Evolutionary conservation across 2,329 filamentous ascomycete genomes (phyloP).

Genomic region (Fusarium sp.): DNA sequence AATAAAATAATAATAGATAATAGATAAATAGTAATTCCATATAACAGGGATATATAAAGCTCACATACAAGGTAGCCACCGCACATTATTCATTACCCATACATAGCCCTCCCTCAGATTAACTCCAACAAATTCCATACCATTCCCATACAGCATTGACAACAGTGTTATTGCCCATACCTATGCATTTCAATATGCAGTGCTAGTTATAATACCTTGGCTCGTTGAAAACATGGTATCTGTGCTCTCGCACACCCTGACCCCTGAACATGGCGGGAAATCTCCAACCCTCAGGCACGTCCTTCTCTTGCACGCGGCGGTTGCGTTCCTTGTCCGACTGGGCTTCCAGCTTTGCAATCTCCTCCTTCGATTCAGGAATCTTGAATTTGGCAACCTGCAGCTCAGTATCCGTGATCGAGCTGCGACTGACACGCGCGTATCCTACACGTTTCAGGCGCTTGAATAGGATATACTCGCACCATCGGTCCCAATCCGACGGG

Average conservation of each 20-base stretch:
- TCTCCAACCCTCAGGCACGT: slow-evolving; percentile 80
- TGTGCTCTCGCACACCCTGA: slow-evolving; percentile 86
- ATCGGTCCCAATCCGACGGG: slow-evolving; percentile 91
- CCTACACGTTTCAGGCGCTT: slow-evolving; percentile 87
- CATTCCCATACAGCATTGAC: slow-evolving; percentile 5
- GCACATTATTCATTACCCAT: slow-evolving; percentile 39
- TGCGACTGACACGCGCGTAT: slow-evolving; percentile 89
- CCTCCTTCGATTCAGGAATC: slow-evolving; percentile 74
- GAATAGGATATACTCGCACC: slow-evolving; percentile 99
- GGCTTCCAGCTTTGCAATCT: slow-evolving; percentile 59
- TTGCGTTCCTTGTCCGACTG: slow-evolving; percentile 67
- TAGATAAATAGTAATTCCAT: too few relatives aligned
- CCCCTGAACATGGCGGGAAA: slow-evolving; percentile 90
- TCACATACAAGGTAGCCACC: slow-evolving; percentile 5
- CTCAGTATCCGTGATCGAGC: slow-evolving; percentile 96
- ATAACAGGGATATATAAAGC: too few relatives aligned
- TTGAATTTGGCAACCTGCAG: slow-evolving; percentile 96
- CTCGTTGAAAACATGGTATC: slow-evolving; percentile 95
- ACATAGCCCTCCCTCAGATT: slow-evolving; percentile 17
- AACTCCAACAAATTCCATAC: slow-evolving; percentile 20
- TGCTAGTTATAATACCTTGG: slow-evolving; percentile 74
- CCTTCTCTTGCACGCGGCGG: slow-evolving; percentile 72
- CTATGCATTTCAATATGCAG: background rate
- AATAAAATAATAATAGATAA: slow-evolving; percentile 26
- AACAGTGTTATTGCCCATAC: slow-evolving; percentile 14